Evolutionary conservation across 179 eudicot species (phyloP).

Genomic region (Dionaea muscipula): DNA sequence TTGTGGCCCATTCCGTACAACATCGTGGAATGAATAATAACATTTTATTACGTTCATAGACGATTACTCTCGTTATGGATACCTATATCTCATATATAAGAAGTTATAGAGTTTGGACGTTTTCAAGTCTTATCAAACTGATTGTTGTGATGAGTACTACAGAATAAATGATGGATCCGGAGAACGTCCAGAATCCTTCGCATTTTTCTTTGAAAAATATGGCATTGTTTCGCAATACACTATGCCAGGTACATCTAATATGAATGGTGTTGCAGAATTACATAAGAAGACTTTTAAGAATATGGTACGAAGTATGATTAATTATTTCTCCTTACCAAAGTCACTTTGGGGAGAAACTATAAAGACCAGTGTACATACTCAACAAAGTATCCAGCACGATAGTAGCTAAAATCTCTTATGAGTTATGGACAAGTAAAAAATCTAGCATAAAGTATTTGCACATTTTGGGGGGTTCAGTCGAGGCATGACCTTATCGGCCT

Average conservation of each 20-base stretch:
- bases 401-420: background rate
- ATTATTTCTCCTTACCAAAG: background rate
- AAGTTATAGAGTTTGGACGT: background rate
- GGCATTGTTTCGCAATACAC: background rate
- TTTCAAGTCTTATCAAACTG: background rate
- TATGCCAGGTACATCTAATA: background rate
- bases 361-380: background rate
- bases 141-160: conserved; percentile 2
- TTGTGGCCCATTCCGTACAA: background rate
- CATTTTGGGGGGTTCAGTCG: background rate
- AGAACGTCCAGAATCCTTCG: background rate
- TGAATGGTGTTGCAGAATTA: background rate
- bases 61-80: conserved; percentile 4
- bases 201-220: background rate
- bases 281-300: background rate
- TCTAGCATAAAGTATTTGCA: conserved; percentile 1
- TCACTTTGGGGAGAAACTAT: background rate
- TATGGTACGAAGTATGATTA: background rate
- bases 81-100: background rate
- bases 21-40: background rate
- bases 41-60: conserved; percentile 1
- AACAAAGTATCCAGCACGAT: background rate
- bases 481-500: background rate
- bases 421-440: conserved; percentile 2
- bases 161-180: background rate